A percentile compares a stretch with the other conserved stretches of the same genome.
These are phyloP conservation scores for Phaeodactylum tricornutum DNA, from an alignment of 108 stramenopile species.

Conservation along the genomic window DNA sequence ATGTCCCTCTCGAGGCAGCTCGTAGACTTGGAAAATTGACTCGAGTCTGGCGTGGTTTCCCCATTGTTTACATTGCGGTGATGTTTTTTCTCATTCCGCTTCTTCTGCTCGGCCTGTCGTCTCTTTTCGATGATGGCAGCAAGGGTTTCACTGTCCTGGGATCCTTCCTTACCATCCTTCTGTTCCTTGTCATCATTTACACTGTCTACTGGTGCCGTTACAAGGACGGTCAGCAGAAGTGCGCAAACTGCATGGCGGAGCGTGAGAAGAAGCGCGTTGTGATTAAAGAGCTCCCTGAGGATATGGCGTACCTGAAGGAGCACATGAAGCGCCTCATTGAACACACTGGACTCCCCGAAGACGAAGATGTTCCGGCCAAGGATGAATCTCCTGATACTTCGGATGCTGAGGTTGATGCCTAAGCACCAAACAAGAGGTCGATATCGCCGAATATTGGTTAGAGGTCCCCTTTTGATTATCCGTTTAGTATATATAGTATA, in stretches of 20 bases:
- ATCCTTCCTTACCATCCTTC: constrained; percentile 31
- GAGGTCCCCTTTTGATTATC: too few species aligned
- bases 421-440: too few species aligned
- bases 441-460: too few species aligned
- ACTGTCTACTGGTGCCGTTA: constrained; percentile 30
- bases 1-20: constrained; percentile 51
- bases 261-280: constrained; percentile 21
- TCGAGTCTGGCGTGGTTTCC: constrained; percentile 41
- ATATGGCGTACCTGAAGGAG: constrained; percentile 41
- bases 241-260: constrained; percentile 17
- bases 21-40: constrained; percentile 53
- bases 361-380: too few species aligned
- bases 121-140: constrained; percentile 37
- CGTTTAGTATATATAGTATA: too few species aligned
- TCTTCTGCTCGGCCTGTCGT: constrained; percentile 43
- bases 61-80: constrained; percentile 55
- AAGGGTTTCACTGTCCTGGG: constrained; percentile 63
- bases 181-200: constrained; percentile 18
- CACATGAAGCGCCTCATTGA: constrained; percentile 23
- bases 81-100: constrained; percentile 57
- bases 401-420: too few species aligned
- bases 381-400: too few species aligned
- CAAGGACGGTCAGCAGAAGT: constrained; percentile 28
- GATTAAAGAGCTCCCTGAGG: constrained; percentile 25
- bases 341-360: constrained; percentile 34